Percentiles rank a stretch among this genome's conserved stretches.
Conservation (phyloP, 1,139 yeast species). For the Maudiozyma humilis region DNA sequence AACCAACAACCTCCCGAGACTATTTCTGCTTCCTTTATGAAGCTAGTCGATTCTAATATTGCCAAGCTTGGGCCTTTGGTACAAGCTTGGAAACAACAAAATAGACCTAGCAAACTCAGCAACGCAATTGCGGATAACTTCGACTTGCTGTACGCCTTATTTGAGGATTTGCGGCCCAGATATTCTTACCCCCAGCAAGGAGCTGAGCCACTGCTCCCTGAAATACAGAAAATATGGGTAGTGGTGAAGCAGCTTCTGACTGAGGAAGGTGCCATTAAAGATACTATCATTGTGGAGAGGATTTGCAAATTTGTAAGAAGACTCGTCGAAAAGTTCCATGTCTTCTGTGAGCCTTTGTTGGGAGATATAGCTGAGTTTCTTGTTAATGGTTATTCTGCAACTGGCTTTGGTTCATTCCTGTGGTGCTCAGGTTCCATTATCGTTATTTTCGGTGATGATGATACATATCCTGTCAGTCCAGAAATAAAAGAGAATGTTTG, state of each 20-base stretch:
- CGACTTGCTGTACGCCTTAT: constrained; percentile 64
- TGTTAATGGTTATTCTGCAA: constrained; percentile 57
- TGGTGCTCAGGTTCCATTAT: constrained; percentile 86
- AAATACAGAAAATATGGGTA: constrained; percentile 25
- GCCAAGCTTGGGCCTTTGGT: constrained; percentile 36
- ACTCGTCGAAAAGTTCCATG: constrained; percentile 45
- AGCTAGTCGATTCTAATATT: constrained; percentile 65
- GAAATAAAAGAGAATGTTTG: constrained; percentile 39
- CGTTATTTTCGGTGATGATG: constrained; percentile 67
- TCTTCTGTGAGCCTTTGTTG: constrained; percentile 56
- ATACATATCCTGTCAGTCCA: constrained; percentile 28
- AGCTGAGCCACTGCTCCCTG: constrained; percentile 26
- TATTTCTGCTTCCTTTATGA: constrained; percentile 40
- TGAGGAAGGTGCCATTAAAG: constrained; percentile 20
- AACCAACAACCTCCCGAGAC: constrained; percentile 44
- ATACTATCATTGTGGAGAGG: constrained; percentile 47
- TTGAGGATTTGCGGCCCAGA: constrained; percentile 49
- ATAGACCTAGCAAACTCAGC: constrained; percentile 28
- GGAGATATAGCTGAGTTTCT: constrained; percentile 58
- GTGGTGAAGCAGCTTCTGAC: constrained; percentile 18
- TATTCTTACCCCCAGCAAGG: constrained; percentile 29
- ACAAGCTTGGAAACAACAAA: constrained; percentile 23
- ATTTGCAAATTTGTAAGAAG: constrained; percentile 59
- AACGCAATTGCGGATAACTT: constrained; percentile 62
- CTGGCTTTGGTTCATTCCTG: constrained; percentile 71